Evolutionary conservation across 352 stramenopile genomes (phyloP).

Genomic region (Pythium rhizo-oryzae): DNA sequence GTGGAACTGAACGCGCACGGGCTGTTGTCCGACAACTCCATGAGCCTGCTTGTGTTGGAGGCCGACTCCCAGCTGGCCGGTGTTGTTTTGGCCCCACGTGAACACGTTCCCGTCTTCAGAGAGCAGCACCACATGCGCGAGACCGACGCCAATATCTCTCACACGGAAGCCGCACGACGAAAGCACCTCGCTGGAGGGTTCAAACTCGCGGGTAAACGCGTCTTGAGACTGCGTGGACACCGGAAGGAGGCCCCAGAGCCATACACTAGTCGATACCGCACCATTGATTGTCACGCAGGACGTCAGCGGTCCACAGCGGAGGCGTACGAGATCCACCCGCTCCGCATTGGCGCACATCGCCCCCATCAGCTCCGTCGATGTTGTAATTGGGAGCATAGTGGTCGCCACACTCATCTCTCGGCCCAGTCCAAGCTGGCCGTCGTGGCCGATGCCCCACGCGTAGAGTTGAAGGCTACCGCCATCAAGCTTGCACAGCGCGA

Average conservation of each 20-base stretch:
- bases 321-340: constrained; percentile 12
- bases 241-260: constrained; percentile 12
- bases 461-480: constrained; percentile 20
- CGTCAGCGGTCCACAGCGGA: constrained; percentile 39
- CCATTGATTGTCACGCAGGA: constrained; percentile 26
- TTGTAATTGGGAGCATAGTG: constrained; percentile 29
- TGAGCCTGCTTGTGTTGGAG: constrained; percentile 5
- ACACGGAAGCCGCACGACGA: constrained; percentile 22
- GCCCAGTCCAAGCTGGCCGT: constrained; percentile 52
- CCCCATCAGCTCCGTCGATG: constrained; percentile 15
- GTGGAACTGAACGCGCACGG: constrained; percentile 35
- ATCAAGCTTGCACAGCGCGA: constrained; percentile 24
- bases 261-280: neutral
- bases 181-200: constrained; percentile 24
- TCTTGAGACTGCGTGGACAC: constrained; percentile 8
- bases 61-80: constrained; percentile 42
- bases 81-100: constrained; percentile 38
- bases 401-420: constrained; percentile 21
- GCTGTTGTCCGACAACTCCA: constrained; percentile 17
- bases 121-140: constrained; percentile 40
- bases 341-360: constrained; percentile 12
- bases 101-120: constrained; percentile 34
- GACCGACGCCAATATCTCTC: constrained; percentile 28
- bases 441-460: constrained; percentile 42
- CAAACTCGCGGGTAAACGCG: constrained; percentile 6